Conservation (phyloP, 306 rosid genomes). For the Castanopsis chinensis region DNA sequence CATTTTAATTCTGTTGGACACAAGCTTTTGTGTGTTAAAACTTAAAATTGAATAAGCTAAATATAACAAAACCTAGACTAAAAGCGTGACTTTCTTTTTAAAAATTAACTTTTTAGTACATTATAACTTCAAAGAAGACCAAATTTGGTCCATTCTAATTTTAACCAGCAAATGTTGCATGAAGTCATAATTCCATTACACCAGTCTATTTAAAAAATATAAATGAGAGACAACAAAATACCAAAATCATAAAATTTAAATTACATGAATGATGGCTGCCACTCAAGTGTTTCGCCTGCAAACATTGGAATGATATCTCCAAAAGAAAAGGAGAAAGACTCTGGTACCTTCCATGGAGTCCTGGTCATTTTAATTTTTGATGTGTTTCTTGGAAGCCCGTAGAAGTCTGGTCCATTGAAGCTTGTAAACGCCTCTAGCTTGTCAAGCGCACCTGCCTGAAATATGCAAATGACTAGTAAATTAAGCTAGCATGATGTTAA, state of each 20-base stretch:
- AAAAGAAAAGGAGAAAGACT: constrained; percentile 53
- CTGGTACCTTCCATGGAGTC: constrained; percentile 76
- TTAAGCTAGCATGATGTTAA: not conserved
- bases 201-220: not conserved
- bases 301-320: constrained; percentile 87
- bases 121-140: not conserved
- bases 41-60: not conserved
- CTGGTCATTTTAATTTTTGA: constrained; percentile 60
- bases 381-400: constrained; percentile 81
- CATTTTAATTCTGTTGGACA: not conserved
- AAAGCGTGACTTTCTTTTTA: not conserved
- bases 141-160: not conserved
- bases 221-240: not conserved
- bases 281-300: constrained; percentile 76
- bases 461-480: not conserved
- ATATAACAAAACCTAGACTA: not conserved
- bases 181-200: not conserved
- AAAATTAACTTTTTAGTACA: not conserved
- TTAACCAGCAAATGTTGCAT: not conserved
- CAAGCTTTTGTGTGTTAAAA: not conserved
- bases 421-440: constrained; percentile 91
- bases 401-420: constrained; percentile 97
- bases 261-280: constrained; percentile 58
- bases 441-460: constrained; percentile 80
- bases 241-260: constrained; percentile 1